Base-by-base conservation (phyloP, 495 filamentous ascomycete species). In the Platismatia glauca region DNA sequence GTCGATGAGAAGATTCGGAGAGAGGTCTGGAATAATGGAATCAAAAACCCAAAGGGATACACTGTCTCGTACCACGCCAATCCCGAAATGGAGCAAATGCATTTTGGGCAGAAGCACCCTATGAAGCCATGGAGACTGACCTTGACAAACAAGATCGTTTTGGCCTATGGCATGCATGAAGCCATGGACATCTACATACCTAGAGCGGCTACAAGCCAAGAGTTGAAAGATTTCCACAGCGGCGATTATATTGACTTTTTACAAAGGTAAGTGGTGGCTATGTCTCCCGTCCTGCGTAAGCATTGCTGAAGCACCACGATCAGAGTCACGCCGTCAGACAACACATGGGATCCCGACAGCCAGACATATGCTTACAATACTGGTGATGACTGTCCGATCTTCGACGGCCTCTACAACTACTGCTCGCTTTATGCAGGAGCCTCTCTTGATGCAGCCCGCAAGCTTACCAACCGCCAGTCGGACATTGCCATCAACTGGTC, bases 81-180 rank as follows among this genome's bases (percentile, higher is more conserved):
- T 71, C 86, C 91, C n/a, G 84, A 89, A 57, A 94, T 97, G 72
- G 94, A 98, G 76, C 85, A 86, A 70, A 91, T 96, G 72, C 94
- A 98, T 72, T 98, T 98, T 70, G 94, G 94, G 63, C 86, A 86
- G 70, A 87, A 87, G 22, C 94, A 98, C 76, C 94, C 94, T 20
- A 98, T 98, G 94, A 98, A 98, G 70, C 94, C 94, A 62, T 97
- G 93, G 93, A 89, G 94, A 20, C 80, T 98, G 63, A 96, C 90
- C 15, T 83, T 98, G 48, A 94, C 94, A 62, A 98, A 98, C 72
- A 87, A 93, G 71, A 82, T 98, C 43, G 89, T 98, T 53, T 84
- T 94, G 67, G 84, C 89, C 4, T 97, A 97, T 74, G 95, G 94
- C 63, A 89, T 98, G 83, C 89, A 95, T 70, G 85, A 89, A 64